Percentiles rank a stretch among this genome's conserved stretches.
These are phyloP conservation scores for Neofusicoccum sp. DNA, from an alignment of 2,329 filamentous ascomycete genomes.

Conservation along the genomic window DNA sequence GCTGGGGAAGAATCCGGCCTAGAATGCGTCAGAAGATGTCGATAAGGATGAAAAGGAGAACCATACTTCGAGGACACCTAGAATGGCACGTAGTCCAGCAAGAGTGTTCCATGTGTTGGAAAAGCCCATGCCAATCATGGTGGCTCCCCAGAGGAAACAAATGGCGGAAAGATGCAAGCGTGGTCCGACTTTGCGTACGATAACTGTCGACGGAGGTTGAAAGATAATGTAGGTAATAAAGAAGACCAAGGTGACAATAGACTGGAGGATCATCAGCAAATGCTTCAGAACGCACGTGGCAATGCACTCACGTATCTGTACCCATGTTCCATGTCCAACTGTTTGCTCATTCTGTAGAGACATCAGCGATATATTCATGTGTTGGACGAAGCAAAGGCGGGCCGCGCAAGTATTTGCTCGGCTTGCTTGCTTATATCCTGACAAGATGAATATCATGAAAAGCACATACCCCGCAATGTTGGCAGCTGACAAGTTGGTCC, in stretches of 20 bases:
- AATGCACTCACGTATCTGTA: conserved; percentile 31
- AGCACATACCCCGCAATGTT: conserved; percentile 68
- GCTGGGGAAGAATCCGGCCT: conserved; percentile 43
- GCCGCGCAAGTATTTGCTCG: too few species aligned
- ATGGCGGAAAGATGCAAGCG: conserved; percentile 39
- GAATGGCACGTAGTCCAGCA: conserved; percentile 40
- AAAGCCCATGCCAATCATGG: conserved; percentile 50
- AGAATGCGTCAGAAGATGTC: conserved; percentile 13
- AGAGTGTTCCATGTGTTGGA: conserved; percentile 39
- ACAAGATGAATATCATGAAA: too few species aligned
- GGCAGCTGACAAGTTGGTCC: conserved; percentile 74
- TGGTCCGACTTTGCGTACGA: conserved; percentile 46
- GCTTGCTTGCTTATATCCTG: too few species aligned
- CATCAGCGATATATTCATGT: conserved; percentile 29
- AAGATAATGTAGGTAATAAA: conserved; percentile 48
- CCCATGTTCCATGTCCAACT: conserved; percentile 36
- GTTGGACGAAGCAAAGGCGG: not conserved
- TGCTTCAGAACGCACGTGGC: not conserved
- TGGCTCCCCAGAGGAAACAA: conserved; percentile 43
- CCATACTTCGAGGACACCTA: conserved; percentile 34
- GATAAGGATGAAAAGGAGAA: not conserved
- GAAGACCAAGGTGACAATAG: conserved; percentile 62
- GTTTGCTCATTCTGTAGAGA: conserved; percentile 40
- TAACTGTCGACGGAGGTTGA: conserved; percentile 44
- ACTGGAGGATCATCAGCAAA: conserved; percentile 32